Conservation (phyloP, 2,329 filamentous ascomycete species). For the Penicillium rolfsii region DNA sequence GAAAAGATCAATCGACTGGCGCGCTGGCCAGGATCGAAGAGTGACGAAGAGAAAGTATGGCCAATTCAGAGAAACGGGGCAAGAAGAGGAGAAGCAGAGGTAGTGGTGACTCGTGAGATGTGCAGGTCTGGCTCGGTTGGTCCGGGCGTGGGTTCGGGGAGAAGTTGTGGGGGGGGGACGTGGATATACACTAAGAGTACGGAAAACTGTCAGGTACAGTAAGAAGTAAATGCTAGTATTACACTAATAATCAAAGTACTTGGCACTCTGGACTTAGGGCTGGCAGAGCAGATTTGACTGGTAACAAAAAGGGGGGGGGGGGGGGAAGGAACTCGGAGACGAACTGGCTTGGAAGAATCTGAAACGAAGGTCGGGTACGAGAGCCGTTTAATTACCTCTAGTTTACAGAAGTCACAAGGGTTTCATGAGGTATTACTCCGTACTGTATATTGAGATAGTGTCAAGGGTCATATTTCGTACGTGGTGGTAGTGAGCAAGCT, state of each 20-base stretch:
- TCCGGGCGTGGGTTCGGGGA: conserved; percentile 18
- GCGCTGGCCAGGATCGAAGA: conserved; percentile 24
- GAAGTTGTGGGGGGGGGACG: not conserved
- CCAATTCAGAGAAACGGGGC: conserved; percentile 21
- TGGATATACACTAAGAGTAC: not conserved
- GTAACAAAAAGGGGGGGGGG: not conserved
- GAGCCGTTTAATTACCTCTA: not conserved
- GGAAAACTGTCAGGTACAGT: not conserved
- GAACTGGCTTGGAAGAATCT: conserved; percentile 2
- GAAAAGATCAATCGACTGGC: conserved; percentile 28
- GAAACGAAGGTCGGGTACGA: not conserved
- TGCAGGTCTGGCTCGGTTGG: conserved; percentile 19
- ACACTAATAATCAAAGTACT: not conserved
- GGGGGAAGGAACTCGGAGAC: not conserved
- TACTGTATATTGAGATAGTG: not conserved
- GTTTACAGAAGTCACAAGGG: not conserved
- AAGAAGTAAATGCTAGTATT: not conserved
- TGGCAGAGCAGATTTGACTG: not conserved
- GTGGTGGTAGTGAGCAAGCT: too few relatives aligned
- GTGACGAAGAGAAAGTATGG: conserved; percentile 19
- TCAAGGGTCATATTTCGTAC: not conserved
- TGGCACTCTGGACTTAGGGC: not conserved
- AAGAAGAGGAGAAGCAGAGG: conserved; percentile 19
- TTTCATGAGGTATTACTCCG: not conserved
- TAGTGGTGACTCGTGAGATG: conserved; percentile 21